These are phyloP conservation scores for Leptographium wingfieldii DNA, from an alignment of 2,329 filamentous ascomycete genomes.

Conservation along the genomic window DNA sequence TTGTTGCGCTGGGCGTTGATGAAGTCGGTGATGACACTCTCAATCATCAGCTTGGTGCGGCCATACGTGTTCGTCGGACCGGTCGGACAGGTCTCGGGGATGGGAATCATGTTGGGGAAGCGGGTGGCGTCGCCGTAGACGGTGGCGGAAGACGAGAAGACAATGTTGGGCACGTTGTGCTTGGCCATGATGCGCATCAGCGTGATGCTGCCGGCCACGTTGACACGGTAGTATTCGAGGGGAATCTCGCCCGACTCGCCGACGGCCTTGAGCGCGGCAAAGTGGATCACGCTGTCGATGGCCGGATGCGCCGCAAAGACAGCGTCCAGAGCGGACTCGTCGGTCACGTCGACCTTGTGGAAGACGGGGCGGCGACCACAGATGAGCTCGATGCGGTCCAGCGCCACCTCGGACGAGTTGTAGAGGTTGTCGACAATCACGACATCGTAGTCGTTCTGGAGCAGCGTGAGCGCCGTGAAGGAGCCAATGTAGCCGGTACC, in stretches of 20 bases:
- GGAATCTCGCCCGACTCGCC: constrained; percentile 90
- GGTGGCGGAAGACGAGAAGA: constrained; percentile 96
- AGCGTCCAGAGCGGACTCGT: constrained; percentile 69
- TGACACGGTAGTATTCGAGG: constrained; percentile 95
- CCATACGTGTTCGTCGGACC: constrained; percentile 97
- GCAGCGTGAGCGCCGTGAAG: constrained; percentile 84
- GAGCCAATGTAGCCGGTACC: constrained; percentile 99
- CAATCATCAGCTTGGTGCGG: constrained; percentile 87
- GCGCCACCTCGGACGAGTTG: constrained; percentile 84
- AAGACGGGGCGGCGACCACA: constrained; percentile 78
- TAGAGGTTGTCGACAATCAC: constrained; percentile 94
- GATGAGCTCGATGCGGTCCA: constrained; percentile 93
- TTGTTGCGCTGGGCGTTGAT: constrained; percentile 79
- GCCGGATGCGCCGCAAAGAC: constrained; percentile 82
- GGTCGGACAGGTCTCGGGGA: constrained; percentile 91
- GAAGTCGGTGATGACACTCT: constrained; percentile 83
- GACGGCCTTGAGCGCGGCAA: constrained; percentile 95
- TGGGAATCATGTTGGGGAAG: constrained; percentile 96
- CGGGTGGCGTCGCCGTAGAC: constrained; percentile 97
- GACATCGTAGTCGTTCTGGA: constrained; percentile 90
- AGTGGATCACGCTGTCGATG: constrained; percentile 98
- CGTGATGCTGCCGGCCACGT: constrained; percentile 82
- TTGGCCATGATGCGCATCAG: constrained; percentile 78
- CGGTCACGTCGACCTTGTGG: constrained; percentile 76
- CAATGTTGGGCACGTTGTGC: constrained; percentile 89